Conservation (phyloP, 179 eudicot species). For the Camellia oleifera region DNA sequence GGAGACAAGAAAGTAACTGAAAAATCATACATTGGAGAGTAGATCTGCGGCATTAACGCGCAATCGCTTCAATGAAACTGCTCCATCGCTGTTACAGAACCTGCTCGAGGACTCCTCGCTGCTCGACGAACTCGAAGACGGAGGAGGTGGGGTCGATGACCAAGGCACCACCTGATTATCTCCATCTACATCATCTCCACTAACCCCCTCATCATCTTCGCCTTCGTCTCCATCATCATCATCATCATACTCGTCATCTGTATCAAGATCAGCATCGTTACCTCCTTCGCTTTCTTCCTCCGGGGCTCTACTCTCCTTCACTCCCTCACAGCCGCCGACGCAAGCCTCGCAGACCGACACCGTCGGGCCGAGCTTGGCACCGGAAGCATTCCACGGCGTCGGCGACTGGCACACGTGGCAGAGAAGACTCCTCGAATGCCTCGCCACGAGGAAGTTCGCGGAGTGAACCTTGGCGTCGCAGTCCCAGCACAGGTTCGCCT, state of each 20-base stretch:
- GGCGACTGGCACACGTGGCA: slow-evolving; percentile 55
- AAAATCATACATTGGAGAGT: slow-evolving; percentile 19
- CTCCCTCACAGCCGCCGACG: not conserved
- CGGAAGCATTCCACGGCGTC: slow-evolving; percentile 52
- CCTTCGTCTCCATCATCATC: slow-evolving; percentile 5
- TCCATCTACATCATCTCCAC: slow-evolving; percentile 20
- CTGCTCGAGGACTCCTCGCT: slow-evolving; percentile 23
- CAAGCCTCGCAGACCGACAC: slow-evolving; percentile 36
- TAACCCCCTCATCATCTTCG: slow-evolving; percentile 5
- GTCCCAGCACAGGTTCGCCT: slow-evolving; percentile 49
- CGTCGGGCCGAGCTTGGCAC: slow-evolving; percentile 43
- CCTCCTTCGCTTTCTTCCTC: slow-evolving; percentile 13
- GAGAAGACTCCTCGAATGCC: slow-evolving; percentile 42
- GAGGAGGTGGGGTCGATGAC: slow-evolving; percentile 25
- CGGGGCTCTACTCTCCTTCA: not conserved
- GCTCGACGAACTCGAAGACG: slow-evolving; percentile 29
- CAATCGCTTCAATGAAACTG: slow-evolving; percentile 20
- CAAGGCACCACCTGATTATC: slow-evolving; percentile 52
- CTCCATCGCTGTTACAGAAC: slow-evolving; percentile 2
- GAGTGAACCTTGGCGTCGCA: slow-evolving; percentile 61
- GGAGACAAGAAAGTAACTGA: not conserved
- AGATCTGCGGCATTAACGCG: slow-evolving; percentile 21
- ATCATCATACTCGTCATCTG: slow-evolving; percentile 5
- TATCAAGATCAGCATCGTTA: slow-evolving; percentile 11
- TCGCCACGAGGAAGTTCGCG: slow-evolving; percentile 61